phyloP scores from a whole-genome alignment of 2,329 filamentous ascomycete genomes.

The Penicillium sp. region DNA sequence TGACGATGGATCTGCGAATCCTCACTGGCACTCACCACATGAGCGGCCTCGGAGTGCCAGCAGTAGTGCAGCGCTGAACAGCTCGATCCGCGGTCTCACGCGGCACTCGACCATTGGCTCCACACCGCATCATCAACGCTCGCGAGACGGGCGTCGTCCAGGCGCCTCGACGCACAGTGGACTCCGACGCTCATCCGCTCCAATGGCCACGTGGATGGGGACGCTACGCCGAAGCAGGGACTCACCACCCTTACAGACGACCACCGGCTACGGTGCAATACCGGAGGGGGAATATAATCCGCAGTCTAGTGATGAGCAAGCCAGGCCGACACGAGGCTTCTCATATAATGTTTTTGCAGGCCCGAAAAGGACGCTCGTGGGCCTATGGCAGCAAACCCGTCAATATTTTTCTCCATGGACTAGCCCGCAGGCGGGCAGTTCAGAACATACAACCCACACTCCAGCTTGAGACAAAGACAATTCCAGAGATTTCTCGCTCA shows the following conservation, averaged over 20 bases:
- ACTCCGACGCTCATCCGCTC: conserved; percentile 23
- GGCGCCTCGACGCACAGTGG: conserved; percentile 9
- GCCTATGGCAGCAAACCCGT: conserved; percentile 22
- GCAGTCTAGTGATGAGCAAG: background rate
- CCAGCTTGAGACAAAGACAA: background rate
- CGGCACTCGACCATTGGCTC: conserved; percentile 21
- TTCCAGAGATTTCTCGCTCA: conserved; percentile 6
- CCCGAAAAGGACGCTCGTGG: conserved; percentile 22
- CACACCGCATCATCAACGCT: conserved; percentile 11
- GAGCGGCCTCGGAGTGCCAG: conserved; percentile 22
- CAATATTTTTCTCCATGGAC: conserved; percentile 22
- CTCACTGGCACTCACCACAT: conserved; percentile 8
- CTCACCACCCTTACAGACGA: conserved; percentile 20
- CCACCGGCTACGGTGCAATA: conserved; percentile 24
- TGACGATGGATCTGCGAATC: conserved; percentile 32
- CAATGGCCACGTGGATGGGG: conserved; percentile 15
- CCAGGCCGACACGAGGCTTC: conserved; percentile 1
- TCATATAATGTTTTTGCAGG: conserved; percentile 19
- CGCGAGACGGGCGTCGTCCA: conserved; percentile 20
- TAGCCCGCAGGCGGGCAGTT: conserved; percentile 16
- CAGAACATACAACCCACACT: conserved; percentile 1
- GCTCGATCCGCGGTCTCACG: conserved; percentile 12
- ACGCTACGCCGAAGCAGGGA: conserved; percentile 17
- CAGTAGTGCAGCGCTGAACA: conserved; percentile 14
- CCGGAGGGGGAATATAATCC: conserved; percentile 15